Evolutionary conservation across 768 basidiomycete genomes (phyloP), one percentile per base, ranked within the genome.

Genomic region (Chalciporus chontae): DNA sequence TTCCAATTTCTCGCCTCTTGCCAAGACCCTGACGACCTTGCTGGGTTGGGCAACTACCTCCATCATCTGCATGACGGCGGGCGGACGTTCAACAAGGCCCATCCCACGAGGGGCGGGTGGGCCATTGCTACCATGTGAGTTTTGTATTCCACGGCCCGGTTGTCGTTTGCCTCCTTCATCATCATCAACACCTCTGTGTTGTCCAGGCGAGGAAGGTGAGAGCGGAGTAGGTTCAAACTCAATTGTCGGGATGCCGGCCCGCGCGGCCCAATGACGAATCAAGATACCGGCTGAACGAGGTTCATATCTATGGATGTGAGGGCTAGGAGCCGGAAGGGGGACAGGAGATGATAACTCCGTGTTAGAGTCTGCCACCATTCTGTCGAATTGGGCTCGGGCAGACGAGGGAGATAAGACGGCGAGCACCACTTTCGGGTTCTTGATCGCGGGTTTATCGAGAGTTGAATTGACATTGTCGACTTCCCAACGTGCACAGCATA

Each of bases 1-100:
- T 38, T 92, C 88, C 46, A 92, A 68, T 67, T 90, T 90, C 76
- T 92, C 90, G 27, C 90, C 90, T 11, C 90, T 80, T 2, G 90
- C 87, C 52, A 92, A 79, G 24, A 92, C 84, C 21, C 88, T 75
- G 29, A 91, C 83, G 55, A 87, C 84, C 54, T 81, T 84, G 65
- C 78, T 84, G 7, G 86, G 84, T 55, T 87, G 84, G 18, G 83
- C 73, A 8, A 87, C 77, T 66, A 80, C 79, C 54, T 84, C 84
- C 85, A 87, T 88, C 86, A 90, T 87, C 4, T 85, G 83, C 76
- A 83, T 80, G 41, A 88, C 85, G 2, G 87, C 84, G 8, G 85
- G 78, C 0, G 87, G 86, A 17, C 87, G 80, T 62, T 90, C 89
- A 43, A 90, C 89, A 38, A 90, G 73, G 3, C 78, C 74, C 0